These are phyloP conservation scores for Solanum hybrid DNA, from an alignment of 305 asterid species.

Conservation along the genomic window DNA sequence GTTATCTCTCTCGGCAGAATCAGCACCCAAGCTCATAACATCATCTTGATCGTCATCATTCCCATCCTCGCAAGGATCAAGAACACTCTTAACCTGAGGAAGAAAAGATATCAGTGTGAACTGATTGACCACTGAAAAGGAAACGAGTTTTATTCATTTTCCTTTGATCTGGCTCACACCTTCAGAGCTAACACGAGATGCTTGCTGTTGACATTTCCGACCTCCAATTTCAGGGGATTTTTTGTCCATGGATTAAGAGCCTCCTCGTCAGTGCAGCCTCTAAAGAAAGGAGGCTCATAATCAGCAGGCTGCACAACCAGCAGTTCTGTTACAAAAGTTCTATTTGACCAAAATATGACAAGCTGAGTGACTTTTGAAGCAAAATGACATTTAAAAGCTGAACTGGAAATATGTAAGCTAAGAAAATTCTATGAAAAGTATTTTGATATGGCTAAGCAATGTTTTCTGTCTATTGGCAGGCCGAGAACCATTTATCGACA, in stretches of 20 bases:
- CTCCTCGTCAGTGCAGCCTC: constrained; percentile 85
- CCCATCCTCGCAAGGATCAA: constrained; percentile 93
- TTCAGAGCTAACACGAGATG: constrained; percentile 76
- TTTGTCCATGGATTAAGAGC: constrained; percentile 67
- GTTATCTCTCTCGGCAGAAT: constrained; percentile 43
- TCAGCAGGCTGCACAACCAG: constrained; percentile 74
- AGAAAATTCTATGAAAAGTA: neutral
- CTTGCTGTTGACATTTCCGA: constrained; percentile 86
- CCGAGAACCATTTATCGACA: neutral
- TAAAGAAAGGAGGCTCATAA: constrained; percentile 93
- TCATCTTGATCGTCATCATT: constrained; percentile 55
- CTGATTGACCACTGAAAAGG: neutral
- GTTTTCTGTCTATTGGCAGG: neutral
- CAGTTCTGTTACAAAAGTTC: neutral
- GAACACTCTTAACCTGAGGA: constrained; percentile 84
- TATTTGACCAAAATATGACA: neutral
- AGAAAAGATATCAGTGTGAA: constrained; percentile 5
- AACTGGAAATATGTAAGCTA: neutral
- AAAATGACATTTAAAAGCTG: neutral
- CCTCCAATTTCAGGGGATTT: constrained; percentile 83
- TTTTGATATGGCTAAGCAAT: neutral
- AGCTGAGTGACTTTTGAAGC: neutral
- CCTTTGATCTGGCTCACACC: constrained; percentile 30
- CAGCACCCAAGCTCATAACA: constrained; percentile 55
- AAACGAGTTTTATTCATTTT: constrained; percentile 1